These are phyloP conservation scores for Pichia sp. DNA, from an alignment of 1,139 yeast species.

Conservation along the genomic window DNA sequence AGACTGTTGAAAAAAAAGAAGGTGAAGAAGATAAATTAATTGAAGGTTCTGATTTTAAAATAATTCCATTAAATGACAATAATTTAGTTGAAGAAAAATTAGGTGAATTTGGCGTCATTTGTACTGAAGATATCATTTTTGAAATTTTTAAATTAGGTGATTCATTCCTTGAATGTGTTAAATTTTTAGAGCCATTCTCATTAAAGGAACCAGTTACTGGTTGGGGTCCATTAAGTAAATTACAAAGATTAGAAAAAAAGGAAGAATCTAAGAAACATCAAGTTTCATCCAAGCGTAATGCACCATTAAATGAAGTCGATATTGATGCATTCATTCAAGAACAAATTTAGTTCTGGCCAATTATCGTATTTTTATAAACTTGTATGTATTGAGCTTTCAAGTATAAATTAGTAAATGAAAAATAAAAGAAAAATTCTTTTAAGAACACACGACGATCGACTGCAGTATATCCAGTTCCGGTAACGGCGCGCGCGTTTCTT, in stretches of 20 bases:
- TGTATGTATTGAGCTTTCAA: neutral
- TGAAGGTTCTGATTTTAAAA: constrained; percentile 23
- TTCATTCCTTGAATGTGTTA: constrained; percentile 49
- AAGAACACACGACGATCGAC: too few species aligned
- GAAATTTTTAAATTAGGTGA: constrained; percentile 61
- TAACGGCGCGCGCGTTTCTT: too few species aligned
- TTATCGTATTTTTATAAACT: neutral
- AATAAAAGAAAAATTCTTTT: too few species aligned
- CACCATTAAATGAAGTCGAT: constrained; percentile 60
- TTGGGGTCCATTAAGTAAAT: constrained; percentile 56
- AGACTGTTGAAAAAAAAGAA: constrained; percentile 13
- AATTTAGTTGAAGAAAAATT: constrained; percentile 65
- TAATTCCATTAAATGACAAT: constrained; percentile 56
- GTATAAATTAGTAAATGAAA: too few species aligned
- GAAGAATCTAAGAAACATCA: constrained; percentile 36
- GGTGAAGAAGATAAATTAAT: constrained; percentile 3
- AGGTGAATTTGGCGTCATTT: constrained; percentile 63
- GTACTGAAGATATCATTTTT: constrained; percentile 73
- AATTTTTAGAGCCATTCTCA: constrained; percentile 64
- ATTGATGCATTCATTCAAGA: constrained; percentile 59
- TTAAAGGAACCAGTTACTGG: constrained; percentile 67
- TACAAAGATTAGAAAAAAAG: constrained; percentile 42
- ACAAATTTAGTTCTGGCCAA: constrained; percentile 41
- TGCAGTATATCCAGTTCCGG: neutral
- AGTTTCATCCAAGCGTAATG: constrained; percentile 56